These are phyloP conservation scores for Kalaharituber pfeilii DNA, from an alignment of 2,329 filamentous ascomycete genomes.

Conservation along the genomic window DNA sequence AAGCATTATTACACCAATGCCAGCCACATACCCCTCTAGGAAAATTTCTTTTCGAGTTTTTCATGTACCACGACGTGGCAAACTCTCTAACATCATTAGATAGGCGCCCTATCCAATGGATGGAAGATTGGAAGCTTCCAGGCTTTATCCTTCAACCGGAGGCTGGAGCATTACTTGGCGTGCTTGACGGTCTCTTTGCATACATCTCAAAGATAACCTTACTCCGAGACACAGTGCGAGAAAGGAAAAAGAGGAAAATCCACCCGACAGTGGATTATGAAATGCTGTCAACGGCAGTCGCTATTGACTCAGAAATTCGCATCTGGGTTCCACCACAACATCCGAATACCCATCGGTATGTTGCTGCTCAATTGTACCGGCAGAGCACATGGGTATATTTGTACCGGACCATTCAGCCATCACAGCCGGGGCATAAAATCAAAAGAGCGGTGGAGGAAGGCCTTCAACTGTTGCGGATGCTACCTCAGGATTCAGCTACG, in stretches of 20 bases:
- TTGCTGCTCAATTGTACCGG: constrained; percentile 41
- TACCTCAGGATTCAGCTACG: constrained; percentile 38
- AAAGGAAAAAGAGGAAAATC: constrained; percentile 42
- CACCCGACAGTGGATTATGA: constrained; percentile 58
- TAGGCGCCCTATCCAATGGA: constrained; percentile 36
- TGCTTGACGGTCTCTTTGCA: constrained; percentile 64
- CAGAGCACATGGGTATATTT: constrained; percentile 48
- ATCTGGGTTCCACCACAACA: constrained; percentile 49
- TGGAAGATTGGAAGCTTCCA: constrained; percentile 37
- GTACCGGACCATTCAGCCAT: constrained; percentile 42
- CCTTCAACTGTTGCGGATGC: constrained; percentile 37
- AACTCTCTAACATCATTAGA: constrained; percentile 40
- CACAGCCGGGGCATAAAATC: constrained; percentile 38
- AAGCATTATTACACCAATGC: constrained; percentile 40
- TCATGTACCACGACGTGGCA: constrained; percentile 59
- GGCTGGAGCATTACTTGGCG: constrained; percentile 51
- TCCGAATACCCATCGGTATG: constrained; percentile 36
- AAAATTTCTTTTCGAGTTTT: constrained; percentile 56
- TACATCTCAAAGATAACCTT: constrained; percentile 64
- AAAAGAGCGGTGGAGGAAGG: constrained; percentile 41
- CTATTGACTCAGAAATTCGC: constrained; percentile 57
- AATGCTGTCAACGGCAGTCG: constrained; percentile 52
- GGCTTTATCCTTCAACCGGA: constrained; percentile 38
- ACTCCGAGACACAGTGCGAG: constrained; percentile 56
- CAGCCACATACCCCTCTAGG: constrained; percentile 42